These are phyloP conservation scores for Alternaria postmessia DNA, from an alignment of 2,329 filamentous ascomycete genomes.

Conservation along the genomic window DNA sequence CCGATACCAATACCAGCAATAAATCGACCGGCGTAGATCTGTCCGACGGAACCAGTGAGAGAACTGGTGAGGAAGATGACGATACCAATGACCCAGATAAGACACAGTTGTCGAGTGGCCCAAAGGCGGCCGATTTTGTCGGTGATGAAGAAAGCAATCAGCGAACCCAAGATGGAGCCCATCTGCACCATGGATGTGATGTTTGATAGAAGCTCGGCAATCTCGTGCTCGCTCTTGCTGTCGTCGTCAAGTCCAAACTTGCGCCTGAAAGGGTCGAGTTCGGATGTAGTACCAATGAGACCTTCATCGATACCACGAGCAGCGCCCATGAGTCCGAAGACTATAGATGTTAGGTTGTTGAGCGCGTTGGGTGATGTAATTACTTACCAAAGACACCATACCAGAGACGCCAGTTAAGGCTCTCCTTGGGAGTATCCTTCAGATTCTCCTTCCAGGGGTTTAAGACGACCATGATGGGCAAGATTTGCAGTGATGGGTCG, in stretches of 20 bases:
- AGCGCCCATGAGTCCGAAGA: constrained; percentile 77
- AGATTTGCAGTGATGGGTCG: not conserved
- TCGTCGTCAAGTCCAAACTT: constrained; percentile 50
- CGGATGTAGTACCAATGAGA: constrained; percentile 72
- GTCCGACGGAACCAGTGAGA: constrained; percentile 49
- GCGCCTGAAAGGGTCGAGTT: constrained; percentile 45
- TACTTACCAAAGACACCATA: constrained; percentile 68
- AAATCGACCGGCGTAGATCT: constrained; percentile 71
- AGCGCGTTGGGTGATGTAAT: not conserved
- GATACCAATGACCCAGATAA: constrained; percentile 53
- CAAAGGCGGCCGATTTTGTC: constrained; percentile 54
- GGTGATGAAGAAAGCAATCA: constrained; percentile 65
- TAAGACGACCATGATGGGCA: constrained; percentile 38
- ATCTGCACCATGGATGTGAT: constrained; percentile 85
- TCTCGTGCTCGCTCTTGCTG: constrained; percentile 37
- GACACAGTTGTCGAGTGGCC: constrained; percentile 54
- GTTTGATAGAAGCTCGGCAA: constrained; percentile 61
- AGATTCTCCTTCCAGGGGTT: constrained; percentile 56
- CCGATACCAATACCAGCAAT: constrained; percentile 72
- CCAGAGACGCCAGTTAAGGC: constrained; percentile 81
- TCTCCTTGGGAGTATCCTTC: constrained; percentile 71
- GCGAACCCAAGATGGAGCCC: constrained; percentile 74
- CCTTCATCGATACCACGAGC: constrained; percentile 83
- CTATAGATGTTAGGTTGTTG: constrained; percentile 27
- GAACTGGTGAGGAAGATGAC: constrained; percentile 51